A percentile compares a stretch with the other conserved stretches of the same genome.
Conservation (phyloP, 2,329 filamentous ascomycete species). For the Clarireedia homoeocarpa region DNA sequence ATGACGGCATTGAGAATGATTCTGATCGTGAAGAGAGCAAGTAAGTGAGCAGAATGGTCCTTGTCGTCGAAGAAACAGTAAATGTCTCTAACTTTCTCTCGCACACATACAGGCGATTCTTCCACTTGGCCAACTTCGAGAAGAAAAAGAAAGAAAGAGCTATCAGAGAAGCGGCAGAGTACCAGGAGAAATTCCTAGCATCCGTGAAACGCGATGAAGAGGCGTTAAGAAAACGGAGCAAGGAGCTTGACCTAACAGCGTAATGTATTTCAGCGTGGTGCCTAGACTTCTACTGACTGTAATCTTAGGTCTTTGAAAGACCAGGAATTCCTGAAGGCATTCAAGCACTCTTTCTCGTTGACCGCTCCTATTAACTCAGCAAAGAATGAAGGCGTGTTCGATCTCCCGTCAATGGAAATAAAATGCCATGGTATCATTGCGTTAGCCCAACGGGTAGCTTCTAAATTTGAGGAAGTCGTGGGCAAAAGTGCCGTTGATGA, state of each 20-base stretch:
- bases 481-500: neutral
- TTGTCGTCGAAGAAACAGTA: neutral
- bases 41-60: conserved; percentile 14
- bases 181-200: neutral
- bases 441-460: neutral
- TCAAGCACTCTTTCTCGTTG: neutral
- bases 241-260: neutral
- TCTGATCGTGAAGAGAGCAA: conserved; percentile 22
- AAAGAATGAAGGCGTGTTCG: neutral
- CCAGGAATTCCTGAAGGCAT: neutral
- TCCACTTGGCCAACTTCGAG: conserved; percentile 2
- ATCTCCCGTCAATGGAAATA: neutral
- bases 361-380: neutral
- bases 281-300: neutral
- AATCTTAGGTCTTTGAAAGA: neutral
- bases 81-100: neutral
- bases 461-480: neutral
- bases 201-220: neutral
- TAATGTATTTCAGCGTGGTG: neutral
- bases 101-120: neutral
- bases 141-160: neutral
- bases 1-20: conserved; percentile 23
- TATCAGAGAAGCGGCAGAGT: neutral
- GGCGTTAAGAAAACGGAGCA: neutral
- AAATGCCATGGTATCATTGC: neutral